phyloP scores from a whole-genome alignment of 306 rosid genomes.

The Cicer bijugum region DNA sequence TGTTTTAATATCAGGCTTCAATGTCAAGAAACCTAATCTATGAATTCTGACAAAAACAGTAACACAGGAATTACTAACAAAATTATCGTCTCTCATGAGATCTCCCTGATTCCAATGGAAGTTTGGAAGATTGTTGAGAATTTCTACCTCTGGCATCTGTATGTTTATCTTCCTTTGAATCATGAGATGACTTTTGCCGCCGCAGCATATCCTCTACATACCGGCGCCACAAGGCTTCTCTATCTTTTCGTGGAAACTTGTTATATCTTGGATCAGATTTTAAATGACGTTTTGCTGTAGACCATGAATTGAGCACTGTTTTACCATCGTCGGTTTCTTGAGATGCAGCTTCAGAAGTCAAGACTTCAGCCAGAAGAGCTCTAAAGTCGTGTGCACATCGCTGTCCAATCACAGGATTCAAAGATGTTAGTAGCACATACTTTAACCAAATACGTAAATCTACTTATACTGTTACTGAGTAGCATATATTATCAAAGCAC shows the following conservation, averaged over 20 bases:
- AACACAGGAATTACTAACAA: conserved; percentile 18
- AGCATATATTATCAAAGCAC: not conserved
- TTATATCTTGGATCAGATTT: conserved; percentile 78
- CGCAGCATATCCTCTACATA: conserved; percentile 71
- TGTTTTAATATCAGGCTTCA: conserved; percentile 34
- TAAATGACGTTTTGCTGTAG: conserved; percentile 75
- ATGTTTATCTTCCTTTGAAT: conserved; percentile 66
- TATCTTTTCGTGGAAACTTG: conserved; percentile 79
- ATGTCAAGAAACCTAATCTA: conserved; percentile 32
- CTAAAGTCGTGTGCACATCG: conserved; percentile 81
- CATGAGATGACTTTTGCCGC: conserved; percentile 64
- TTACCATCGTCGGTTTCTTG: conserved; percentile 75
- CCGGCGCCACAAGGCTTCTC: conserved; percentile 82
- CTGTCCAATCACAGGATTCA: conserved; percentile 52
- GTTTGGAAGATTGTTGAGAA: conserved; percentile 56
- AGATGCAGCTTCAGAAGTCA: conserved; percentile 69
- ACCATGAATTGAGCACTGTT: conserved; percentile 86
- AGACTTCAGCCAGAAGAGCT: conserved; percentile 68
- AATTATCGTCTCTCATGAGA: conserved; percentile 56
- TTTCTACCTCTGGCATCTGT: conserved; percentile 58
- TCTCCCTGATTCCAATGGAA: conserved; percentile 57
- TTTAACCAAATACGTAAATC: conserved; percentile 13
- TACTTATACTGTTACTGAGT: not conserved
- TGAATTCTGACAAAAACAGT: not conserved
- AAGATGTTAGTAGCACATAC: conserved; percentile 38